Evolutionary conservation across 768 basidiomycete genomes (phyloP).

Genomic region (Tylopilus rubrobrunneus): DNA sequence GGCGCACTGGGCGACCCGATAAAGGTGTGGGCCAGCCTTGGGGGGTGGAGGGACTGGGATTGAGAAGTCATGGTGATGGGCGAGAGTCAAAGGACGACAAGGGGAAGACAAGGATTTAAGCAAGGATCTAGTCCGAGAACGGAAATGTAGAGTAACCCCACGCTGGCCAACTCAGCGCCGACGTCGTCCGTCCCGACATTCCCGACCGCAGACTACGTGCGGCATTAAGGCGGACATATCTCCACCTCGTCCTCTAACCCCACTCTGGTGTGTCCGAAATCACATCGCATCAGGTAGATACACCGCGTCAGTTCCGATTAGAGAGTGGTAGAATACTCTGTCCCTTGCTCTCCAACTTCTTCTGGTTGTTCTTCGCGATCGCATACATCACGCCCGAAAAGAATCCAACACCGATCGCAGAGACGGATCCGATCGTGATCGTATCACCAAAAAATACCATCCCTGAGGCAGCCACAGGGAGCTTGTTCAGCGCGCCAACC

Average conservation of each 20-base stretch:
- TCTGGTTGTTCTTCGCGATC: conserved; percentile 91
- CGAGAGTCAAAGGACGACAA: conserved; percentile 8
- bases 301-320: conserved; percentile 40
- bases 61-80: conserved; percentile 26
- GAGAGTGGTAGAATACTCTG: conserved; percentile 64
- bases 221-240: conserved; percentile 21
- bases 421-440: conserved; percentile 83
- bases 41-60: conserved; percentile 55
- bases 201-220: conserved; percentile 11
- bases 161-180: not conserved
- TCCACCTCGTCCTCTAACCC: not conserved
- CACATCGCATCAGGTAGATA: not conserved
- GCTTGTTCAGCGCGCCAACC: conserved; percentile 96
- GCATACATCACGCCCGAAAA: conserved; percentile 91
- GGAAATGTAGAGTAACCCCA: not conserved
- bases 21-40: conserved; percentile 70
- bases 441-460: conserved; percentile 96
- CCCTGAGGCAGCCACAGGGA: conserved; percentile 97
- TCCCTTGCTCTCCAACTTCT: conserved; percentile 61
- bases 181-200: not conserved
- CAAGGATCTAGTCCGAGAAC: not conserved
- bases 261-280: not conserved
- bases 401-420: conserved; percentile 85
- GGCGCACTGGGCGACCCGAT: conserved; percentile 72
- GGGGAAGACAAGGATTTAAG: conserved; percentile 5